Evolutionary conservation across 2,329 filamentous ascomycete species (phyloP).

Genomic region (Apiospora kogelbergensis): DNA sequence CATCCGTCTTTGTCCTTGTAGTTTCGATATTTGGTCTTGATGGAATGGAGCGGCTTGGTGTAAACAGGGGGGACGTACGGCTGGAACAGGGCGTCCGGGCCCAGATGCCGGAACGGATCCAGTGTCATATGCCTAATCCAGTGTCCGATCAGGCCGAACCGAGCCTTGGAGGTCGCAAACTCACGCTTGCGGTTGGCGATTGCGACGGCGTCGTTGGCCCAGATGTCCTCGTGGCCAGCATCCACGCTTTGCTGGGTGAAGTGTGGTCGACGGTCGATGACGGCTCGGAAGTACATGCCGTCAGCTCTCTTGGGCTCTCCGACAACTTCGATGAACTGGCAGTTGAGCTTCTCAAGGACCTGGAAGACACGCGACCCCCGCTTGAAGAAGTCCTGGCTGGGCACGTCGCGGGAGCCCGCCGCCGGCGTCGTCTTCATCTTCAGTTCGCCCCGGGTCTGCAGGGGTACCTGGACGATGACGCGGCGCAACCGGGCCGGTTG

Average conservation of each 20-base stretch:
- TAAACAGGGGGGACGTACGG: not conserved
- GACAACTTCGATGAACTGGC: constrained; percentile 36
- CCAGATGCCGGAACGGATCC: not conserved
- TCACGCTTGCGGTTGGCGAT: constrained; percentile 14
- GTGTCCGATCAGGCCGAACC: constrained; percentile 12
- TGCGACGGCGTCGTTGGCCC: constrained; percentile 21
- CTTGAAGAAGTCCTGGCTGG: constrained; percentile 38
- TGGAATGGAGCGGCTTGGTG: not conserved
- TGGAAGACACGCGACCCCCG: constrained; percentile 26
- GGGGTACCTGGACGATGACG: constrained; percentile 42
- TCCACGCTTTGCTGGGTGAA: constrained; percentile 16
- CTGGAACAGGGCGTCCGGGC: not conserved
- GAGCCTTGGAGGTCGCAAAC: not conserved
- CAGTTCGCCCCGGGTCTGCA: constrained; percentile 18
- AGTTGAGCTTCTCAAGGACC: constrained; percentile 33
- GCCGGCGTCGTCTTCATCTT: not conserved
- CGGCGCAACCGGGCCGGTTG: constrained; percentile 35
- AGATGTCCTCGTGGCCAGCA: constrained; percentile 12
- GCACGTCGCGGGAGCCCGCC: constrained; percentile 23
- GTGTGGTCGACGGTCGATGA: constrained; percentile 22
- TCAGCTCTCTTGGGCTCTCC: constrained; percentile 25
- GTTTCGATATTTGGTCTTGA: not conserved
- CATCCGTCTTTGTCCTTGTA: not conserved
- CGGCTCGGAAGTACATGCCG: constrained; percentile 17
- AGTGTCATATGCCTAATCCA: constrained; percentile 13